phyloP scores from a whole-genome alignment of 1,139 yeast genomes.

The Blastobotrys illinoisensis region DNA sequence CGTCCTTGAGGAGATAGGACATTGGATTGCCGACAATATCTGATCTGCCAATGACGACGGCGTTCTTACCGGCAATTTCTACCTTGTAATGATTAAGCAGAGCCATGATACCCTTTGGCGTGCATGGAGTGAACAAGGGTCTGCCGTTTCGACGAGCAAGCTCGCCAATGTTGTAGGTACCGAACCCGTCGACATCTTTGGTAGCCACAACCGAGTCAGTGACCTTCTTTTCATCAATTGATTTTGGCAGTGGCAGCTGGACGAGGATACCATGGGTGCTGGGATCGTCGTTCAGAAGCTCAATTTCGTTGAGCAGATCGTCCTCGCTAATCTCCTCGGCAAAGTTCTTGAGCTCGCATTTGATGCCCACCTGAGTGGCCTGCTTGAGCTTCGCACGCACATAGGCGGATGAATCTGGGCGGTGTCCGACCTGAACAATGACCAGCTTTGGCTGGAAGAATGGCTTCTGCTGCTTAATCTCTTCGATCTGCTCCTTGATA shows the following conservation, averaged over 20 bases:
- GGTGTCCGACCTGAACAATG: conserved; percentile 83
- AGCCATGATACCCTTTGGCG: conserved; percentile 91
- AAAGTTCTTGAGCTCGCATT: conserved; percentile 61
- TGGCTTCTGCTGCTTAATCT: conserved; percentile 49
- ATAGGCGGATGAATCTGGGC: conserved; percentile 92
- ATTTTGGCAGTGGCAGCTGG: conserved; percentile 85
- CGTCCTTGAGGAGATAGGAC: conserved; percentile 70
- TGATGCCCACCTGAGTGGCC: conserved; percentile 73
- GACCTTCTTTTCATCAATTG: conserved; percentile 69
- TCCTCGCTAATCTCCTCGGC: conserved; percentile 46
- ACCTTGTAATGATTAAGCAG: conserved; percentile 62
- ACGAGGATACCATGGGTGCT: conserved; percentile 83
- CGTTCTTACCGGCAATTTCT: conserved; percentile 64
- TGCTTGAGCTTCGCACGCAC: conserved; percentile 93
- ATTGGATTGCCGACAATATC: conserved; percentile 97
- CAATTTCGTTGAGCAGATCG: conserved; percentile 51
- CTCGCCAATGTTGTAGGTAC: conserved; percentile 86
- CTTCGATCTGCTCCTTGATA: conserved; percentile 45
- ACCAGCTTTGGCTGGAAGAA: conserved; percentile 72
- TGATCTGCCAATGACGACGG: conserved; percentile 94
- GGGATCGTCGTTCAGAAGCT: conserved; percentile 58
- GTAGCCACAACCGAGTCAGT: conserved; percentile 70
- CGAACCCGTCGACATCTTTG: conserved; percentile 97
- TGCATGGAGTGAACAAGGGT: conserved; percentile 87
- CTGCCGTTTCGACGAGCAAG: conserved; percentile 82